Base-by-base conservation (phyloP, 345 rosid species). In the Gossypium ekmanianum region DNA sequence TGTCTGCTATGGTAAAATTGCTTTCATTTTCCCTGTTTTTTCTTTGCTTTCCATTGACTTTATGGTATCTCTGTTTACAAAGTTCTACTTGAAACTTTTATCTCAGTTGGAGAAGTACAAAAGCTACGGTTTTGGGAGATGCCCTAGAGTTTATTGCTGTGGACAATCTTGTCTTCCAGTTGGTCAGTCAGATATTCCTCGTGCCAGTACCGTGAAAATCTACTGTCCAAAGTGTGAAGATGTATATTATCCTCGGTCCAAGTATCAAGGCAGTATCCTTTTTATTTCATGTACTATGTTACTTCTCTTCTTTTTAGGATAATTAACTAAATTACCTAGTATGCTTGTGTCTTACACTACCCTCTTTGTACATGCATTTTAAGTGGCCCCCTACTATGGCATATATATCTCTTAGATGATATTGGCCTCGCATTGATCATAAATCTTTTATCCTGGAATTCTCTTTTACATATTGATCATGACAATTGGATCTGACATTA, bases 201-300 rank as follows among this genome's bases (percentile, higher is more conserved):
- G 97, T 51, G 88, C 98, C 54, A 95, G 97, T 81, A 91, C 98
- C 4, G 96, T 93, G 18, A 95, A 95, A 84, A 95, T 95, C 75
- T 95, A 89, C 81, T 95, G 99, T 75, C 97, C 99, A 11, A 95
- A 89, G 78, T 95, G 99, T 79, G 99, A 93, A 83, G 98, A 95
- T 76, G 87, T 91, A 51, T 95, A 91, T 70, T 95, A 95, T 79
- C 99, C 98, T 45, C 94, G 97, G 62, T 95, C 99, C 68, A 95
- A 95, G 81, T 91, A 89, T 80, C 97, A 95, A 89, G 99, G 99
- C 88, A 91, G 99, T 95, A 93, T 93, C 98, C 97, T 90, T 90
- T 41, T 3, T 9, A 44, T 73, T 41, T 45, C 43, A 26, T 26
- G 12, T 59, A 9, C 45, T 12, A 59, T 26, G 18, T 71, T 34